Base-by-base conservation (phyloP, 495 filamentous ascomycete genomes). In the Aspergillus asperescens region DNA sequence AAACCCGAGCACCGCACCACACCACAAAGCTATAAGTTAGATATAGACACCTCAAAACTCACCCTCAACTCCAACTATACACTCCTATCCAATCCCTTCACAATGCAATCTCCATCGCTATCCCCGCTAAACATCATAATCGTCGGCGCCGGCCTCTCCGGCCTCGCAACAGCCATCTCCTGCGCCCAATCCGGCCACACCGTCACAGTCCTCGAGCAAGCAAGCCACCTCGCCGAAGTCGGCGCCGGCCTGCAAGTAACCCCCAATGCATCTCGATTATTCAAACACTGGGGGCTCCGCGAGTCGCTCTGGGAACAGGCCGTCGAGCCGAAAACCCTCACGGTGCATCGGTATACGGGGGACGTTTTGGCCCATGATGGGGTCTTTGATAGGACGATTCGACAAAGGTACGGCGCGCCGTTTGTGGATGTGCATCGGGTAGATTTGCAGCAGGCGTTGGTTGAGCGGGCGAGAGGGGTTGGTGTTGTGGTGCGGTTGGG, bases 141-240 rank as follows among this genome's bases (percentile, higher is more conserved):
- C 24, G 64, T 71, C 41, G 70, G 68, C 45, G 70, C 71, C 12
- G 71, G 71, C 24, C 75, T 89, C 22, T 78, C 78, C 32, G 86
- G 86, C 4, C 73, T 89, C 16, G 78, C 76, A 13, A 77, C 83
- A 0, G 84, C 85, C 5, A 85, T 88, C 55, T 71, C 80, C 9
- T 69, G 76, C 54, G 71, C 76, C 5, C 72, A 81, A 12, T 69
- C 78, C 7, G 84, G 84, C 13, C 85, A 88, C 65, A 55, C 62
- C 9, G 82, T 88, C 15, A 60, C 66, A 1, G 71, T 89, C 10
- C 72, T 88, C 42, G 86, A 89, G 61, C 69, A 76, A 44, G 81
- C 82, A n/a, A 63, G 69, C 39, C 74, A 77, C 24, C 72, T 86
- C n/a, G 77, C 73, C 24, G 81, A 85, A 59, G 77, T 65, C 18